Conservation (phyloP, 1,284 basidiomycete genomes). For the Trichosporon sp. region DNA sequence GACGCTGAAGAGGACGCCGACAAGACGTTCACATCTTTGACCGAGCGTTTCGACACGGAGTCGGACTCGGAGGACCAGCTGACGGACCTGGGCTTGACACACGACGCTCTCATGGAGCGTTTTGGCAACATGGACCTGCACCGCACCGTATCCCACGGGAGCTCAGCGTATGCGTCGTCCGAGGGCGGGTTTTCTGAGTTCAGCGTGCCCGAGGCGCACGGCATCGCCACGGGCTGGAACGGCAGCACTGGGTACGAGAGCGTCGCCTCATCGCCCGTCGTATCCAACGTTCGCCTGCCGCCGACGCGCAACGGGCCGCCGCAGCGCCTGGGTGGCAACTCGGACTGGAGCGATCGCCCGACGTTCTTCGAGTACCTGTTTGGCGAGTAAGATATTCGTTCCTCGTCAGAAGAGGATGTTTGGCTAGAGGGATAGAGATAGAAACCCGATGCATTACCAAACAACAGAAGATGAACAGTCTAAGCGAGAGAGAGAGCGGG, state of each 20-base stretch:
- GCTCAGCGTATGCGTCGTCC: conserved; percentile 50
- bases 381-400: conserved; percentile 30
- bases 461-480: conserved; percentile 21
- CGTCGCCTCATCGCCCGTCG: not conserved
- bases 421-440: conserved; percentile 8
- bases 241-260: conserved; percentile 5
- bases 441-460: conserved; percentile 29
- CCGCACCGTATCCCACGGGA: conserved; percentile 31
- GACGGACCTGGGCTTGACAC: conserved; percentile 9
- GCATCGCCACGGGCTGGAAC: not conserved
- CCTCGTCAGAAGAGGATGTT: no score
- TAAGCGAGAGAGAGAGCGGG: conserved; percentile 5
- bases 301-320: conserved; percentile 22
- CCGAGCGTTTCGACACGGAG: conserved; percentile 24
- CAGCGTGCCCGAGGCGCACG: conserved; percentile 22
- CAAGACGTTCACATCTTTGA: conserved; percentile 22
- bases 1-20: conserved; percentile 30
- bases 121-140: conserved; percentile 25
- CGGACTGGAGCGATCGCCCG: conserved; percentile 46
- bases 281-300: not conserved
- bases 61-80: conserved; percentile 10
- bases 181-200: conserved; percentile 46
- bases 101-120: conserved; percentile 19
- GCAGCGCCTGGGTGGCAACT: conserved; percentile 28
- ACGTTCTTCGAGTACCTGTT: conserved; percentile 57